Conservation (phyloP, 2,329 filamentous ascomycete genomes). For the Trichoderma sp. region DNA sequence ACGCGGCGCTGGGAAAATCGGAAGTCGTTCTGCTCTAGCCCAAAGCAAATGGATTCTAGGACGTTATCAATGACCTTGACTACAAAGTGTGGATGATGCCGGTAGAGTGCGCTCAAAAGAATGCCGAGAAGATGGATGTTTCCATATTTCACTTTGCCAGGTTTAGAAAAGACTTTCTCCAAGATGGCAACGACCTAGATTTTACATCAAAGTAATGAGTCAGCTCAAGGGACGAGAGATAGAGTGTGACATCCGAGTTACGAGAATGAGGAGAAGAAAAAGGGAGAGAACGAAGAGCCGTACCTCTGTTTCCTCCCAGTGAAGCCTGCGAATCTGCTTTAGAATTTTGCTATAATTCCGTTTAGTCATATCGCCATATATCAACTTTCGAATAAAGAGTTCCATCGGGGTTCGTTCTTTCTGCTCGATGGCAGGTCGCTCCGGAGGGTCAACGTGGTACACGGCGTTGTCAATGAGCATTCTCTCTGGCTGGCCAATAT, state of each 20-base stretch:
- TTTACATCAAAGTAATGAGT: slow-evolving; percentile 7
- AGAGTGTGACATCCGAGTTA: not conserved
- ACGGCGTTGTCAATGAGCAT: slow-evolving; percentile 98
- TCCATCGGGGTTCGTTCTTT: slow-evolving; percentile 95
- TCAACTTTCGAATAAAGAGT: slow-evolving; percentile 84
- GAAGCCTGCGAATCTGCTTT: slow-evolving; percentile 90
- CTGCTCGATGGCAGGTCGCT: slow-evolving; percentile 89
- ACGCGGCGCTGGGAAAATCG: slow-evolving; percentile 94
- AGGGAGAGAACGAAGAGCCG: not conserved
- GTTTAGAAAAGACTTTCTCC: slow-evolving; percentile 92
- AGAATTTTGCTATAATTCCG: slow-evolving; percentile 90
- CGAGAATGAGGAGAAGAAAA: not conserved
- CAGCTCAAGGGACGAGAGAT: not conserved
- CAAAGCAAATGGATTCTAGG: slow-evolving; percentile 81
- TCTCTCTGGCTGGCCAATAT: slow-evolving; percentile 90
- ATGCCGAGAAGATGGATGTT: slow-evolving; percentile 94
- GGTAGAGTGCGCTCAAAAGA: slow-evolving; percentile 80
- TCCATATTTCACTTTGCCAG: slow-evolving; percentile 95
- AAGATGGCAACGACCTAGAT: slow-evolving; percentile 67
- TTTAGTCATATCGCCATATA: slow-evolving; percentile 93
- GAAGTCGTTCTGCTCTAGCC: slow-evolving; percentile 94
- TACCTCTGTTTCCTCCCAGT: slow-evolving; percentile 93
- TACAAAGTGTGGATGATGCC: slow-evolving; percentile 89
- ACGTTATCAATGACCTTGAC: slow-evolving; percentile 90
- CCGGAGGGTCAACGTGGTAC: slow-evolving; percentile 95